Evolutionary conservation across 345 rosid genomes (phyloP).

Genomic region (Bretschneidera sinensis): DNA sequence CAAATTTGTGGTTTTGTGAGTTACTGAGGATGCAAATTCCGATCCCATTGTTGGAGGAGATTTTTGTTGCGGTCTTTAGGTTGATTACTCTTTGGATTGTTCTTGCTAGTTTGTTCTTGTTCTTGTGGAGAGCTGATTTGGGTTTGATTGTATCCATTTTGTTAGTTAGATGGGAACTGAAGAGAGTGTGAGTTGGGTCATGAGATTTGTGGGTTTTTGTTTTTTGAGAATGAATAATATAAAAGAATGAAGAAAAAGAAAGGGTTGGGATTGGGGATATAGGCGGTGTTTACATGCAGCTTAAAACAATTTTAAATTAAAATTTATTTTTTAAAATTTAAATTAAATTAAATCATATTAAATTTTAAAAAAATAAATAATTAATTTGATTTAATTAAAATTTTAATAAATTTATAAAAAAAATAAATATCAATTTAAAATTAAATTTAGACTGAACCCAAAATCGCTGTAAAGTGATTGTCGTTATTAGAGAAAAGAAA

Average conservation of each 20-base stretch:
- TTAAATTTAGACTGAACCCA: too few species aligned
- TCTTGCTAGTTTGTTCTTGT: conserved; percentile 54
- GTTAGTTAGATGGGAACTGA: not conserved
- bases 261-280: too few species aligned
- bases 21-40: conserved; percentile 64
- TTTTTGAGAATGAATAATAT: conserved; percentile 10
- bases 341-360: too few species aligned
- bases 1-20: conserved; percentile 41
- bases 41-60: conserved; percentile 55
- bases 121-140: conserved; percentile 37
- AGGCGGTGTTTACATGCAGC: too few species aligned
- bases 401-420: too few species aligned
- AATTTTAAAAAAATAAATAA: too few species aligned
- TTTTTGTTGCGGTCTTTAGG: conserved; percentile 42
- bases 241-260: conserved; percentile 14
- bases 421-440: too few species aligned
- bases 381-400: too few species aligned
- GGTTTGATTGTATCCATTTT: conserved; percentile 53
- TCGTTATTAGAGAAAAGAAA: conserved; percentile 1
- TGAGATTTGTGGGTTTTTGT: not conserved
- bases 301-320: too few species aligned
- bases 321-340: too few species aligned
- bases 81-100: conserved; percentile 66
- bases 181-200: conserved; percentile 11
- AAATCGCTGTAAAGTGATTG: too few species aligned